Base-by-base conservation (phyloP, 768 basidiomycete genomes). In the Termitomyces sp. region DNA sequence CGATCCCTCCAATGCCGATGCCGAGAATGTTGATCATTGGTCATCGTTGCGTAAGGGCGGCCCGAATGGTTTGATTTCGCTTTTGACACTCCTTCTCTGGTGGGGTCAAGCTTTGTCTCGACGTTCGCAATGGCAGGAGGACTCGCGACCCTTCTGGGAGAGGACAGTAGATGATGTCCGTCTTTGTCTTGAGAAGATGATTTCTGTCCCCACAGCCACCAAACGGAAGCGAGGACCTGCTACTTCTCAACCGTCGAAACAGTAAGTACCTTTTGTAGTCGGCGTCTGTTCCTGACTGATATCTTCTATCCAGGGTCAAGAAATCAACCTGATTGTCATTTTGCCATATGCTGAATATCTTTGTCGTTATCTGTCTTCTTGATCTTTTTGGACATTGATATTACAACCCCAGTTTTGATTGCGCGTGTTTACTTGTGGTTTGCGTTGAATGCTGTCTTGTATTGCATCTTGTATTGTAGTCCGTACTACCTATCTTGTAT, bases 41-140 rank as follows among this genome's bases (percentile, higher is more conserved):
- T 51, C 39, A 16, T 52, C 28, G 22, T 35, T 61, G 15, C 57
- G 32, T 9, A 44, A 44, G 18, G 42, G 42, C 18, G 42, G 42
- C 7, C 42, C 42, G 15, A 44, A 44, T 44, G 42, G 42, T 18
- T 9, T 44, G n/a, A 13, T 44, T n/a, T 18, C 18, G 7, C 4
- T 44, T 8, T 44, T 64, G 56, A 61, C 48, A 15, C 35, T 61
- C 18, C 42, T 61, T 4, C 44, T 55, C 7, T 64, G 60, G 60
- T 64, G 63, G 63, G 60, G 63, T 8, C 60, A 58, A 20, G 63
- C n/a, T 11, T 42, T 40, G n/a, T 8, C n/a, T 3, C 42, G 42
- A 44, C 18, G 42, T 9, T 22, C 40, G 11, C 46, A 55, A 33
- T 55, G 45, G 52, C 38, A 55, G 20, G 62, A 59, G 38, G 24